Base-by-base conservation (phyloP, 441 rosid species). In the Gossypium schwendimanii region DNA sequence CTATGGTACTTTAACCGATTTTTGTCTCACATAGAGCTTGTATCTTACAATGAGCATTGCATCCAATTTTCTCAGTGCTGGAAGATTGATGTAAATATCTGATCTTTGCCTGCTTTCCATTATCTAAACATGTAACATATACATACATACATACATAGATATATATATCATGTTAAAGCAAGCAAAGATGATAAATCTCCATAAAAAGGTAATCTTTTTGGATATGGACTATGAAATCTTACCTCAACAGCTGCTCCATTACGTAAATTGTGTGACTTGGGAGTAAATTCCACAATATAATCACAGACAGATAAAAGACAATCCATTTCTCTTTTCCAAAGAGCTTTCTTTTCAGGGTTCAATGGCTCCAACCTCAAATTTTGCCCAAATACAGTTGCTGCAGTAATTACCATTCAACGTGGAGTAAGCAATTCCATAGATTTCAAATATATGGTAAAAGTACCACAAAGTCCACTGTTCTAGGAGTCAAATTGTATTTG, bases 271-370 rank as follows among this genome's bases (percentile, higher is more conserved):
- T 84, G 86, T 17, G 83, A 82, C 62, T 73, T 78, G 24, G 92
- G 85, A 24, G 77, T 69, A 39, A 88, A 76, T 52, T 88, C 88
- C 24, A 84, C 83, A 18, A 86, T 83, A 77, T 78, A 85, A 70
- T 86, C 85, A 63, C 92, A 88, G 3, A 85, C 90, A 12, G 92
- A 84, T 39, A 88, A 81, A 79, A 88, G 90, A 63, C 88, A 83
- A 23, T 78, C 79, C 89, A 88, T 85, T 85, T 85, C 90, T 84
- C 92, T 81, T 70, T 79, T 88, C 90, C 92, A 88, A 82, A 86
- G 67, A 11, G 84, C 74, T 82, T 80, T 86, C 77, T 86, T 85
- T 80, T 86, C 87, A 26, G 81, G 66, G 23, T 85, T 84, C 54
- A 86, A 57, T n/a, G 92, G 92, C 70, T 84, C 92, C 72, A 88